A percentile compares a stretch with the other conserved stretches of the same genome.
Evolutionary conservation across 768 basidiomycete species (phyloP).

Genomic region (Lepiota brunneoincarnata): DNA sequence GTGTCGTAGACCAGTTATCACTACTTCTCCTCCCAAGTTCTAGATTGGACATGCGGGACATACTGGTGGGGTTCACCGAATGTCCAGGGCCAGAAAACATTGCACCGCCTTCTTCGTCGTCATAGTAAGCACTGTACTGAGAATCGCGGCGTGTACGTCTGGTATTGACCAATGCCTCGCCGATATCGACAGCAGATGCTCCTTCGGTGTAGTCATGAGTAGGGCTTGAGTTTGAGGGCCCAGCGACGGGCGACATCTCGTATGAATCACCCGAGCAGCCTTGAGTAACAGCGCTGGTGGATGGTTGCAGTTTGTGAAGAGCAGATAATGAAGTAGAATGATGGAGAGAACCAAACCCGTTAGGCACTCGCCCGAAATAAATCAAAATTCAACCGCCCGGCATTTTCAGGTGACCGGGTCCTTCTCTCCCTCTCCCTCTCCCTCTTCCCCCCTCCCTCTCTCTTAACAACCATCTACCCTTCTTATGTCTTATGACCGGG

Average conservation of each 20-base stretch:
- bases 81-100: conserved; percentile 81
- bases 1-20: conserved; percentile 46
- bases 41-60: conserved; percentile 73
- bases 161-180: conserved; percentile 50
- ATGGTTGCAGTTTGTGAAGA: conserved; percentile 19
- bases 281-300: conserved; percentile 2
- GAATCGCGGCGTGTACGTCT: conserved; percentile 65
- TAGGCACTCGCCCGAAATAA: not conserved
- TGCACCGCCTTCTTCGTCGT: conserved; percentile 56
- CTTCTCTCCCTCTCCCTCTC: not conserved
- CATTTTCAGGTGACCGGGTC: conserved; percentile 6
- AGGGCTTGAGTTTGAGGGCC: conserved; percentile 26
- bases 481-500: conserved; percentile 37
- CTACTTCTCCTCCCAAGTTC: conserved; percentile 56
- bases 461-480: not conserved
- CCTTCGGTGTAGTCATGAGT: conserved; percentile 82
- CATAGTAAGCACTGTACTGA: conserved; percentile 55
- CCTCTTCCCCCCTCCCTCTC: not conserved
- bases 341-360: not conserved
- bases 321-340: not conserved
- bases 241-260: conserved; percentile 41
- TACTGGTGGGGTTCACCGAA: conserved; percentile 70
- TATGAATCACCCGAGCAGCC: conserved; percentile 22
- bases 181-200: conserved; percentile 74
- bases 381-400: conserved; percentile 5